Percentiles rank a stretch among this genome's conserved stretches.
Conservation (phyloP, 192 early-diverging fungal species). For the Piromyces finnis region DNA sequence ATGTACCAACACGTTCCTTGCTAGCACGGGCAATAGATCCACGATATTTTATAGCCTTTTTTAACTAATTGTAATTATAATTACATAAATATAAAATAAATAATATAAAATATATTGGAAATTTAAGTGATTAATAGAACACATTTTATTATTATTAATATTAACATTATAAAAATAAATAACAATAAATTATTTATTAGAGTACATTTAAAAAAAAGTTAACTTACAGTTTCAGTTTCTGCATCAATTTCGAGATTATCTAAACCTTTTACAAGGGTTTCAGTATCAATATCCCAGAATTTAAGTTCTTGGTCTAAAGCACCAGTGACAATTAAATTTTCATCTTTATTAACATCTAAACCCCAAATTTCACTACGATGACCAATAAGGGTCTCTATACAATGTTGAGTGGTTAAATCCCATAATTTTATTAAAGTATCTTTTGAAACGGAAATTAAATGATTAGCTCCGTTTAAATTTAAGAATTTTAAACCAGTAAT, state of each 20-base stretch:
- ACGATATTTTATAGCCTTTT: conserved; percentile 50
- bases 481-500: conserved; percentile 62
- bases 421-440: conserved; percentile 92
- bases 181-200: no score
- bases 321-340: conserved; percentile 30
- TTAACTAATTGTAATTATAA: conserved; percentile 1
- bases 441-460: conserved; percentile 79
- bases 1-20: conserved; percentile 57
- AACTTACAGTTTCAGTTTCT: conserved; percentile 1
- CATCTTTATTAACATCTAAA: conserved; percentile 34
- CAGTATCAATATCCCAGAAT: conserved; percentile 69
- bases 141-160: no score
- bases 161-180: no score
- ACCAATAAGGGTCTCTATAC: conserved; percentile 79
- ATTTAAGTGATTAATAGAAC: no score
- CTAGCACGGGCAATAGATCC: conserved; percentile 60
- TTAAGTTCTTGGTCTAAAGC: conserved; percentile 66
- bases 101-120: no score
- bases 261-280: conserved; percentile 16
- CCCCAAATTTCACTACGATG: conserved; percentile 93
- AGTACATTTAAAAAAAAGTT: no score
- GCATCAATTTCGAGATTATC: conserved; percentile 26
- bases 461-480: conserved; percentile 17
- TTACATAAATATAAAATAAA: no score
- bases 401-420: conserved; percentile 86